Conservation (phyloP, 1,284 basidiomycete species). For the Takashimella koratensis region DNA sequence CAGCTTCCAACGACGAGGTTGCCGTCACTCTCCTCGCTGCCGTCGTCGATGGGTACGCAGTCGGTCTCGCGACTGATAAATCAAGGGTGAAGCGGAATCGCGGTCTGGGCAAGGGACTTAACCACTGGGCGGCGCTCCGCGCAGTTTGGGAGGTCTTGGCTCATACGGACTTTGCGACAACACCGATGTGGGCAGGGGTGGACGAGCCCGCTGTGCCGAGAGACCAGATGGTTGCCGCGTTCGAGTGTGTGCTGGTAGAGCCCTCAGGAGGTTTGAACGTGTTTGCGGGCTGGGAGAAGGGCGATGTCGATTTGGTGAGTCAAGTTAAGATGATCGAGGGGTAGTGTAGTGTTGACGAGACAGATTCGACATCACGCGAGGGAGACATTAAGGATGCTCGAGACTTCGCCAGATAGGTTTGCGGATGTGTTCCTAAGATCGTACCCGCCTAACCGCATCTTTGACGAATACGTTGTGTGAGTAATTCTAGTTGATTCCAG, state of each 20-base stretch:
- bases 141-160: conserved; percentile 53
- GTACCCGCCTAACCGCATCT: conserved; percentile 59
- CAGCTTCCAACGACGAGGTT: conserved; percentile 58
- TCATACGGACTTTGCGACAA: conserved; percentile 64
- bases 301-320: conserved; percentile 50
- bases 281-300: conserved; percentile 66
- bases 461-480: conserved; percentile 68
- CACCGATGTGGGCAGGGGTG: conserved; percentile 53
- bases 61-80: conserved; percentile 24
- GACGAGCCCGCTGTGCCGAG: conserved; percentile 38
- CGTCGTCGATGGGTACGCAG: conserved; percentile 67
- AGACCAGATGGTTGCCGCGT: conserved; percentile 38
- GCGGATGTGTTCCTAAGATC: conserved; percentile 46
- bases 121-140: conserved; percentile 46
- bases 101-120: conserved; percentile 53
- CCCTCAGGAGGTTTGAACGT: conserved; percentile 75
- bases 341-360: too few relatives aligned
- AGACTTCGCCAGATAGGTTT: conserved; percentile 44
- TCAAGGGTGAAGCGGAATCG: conserved; percentile 37
- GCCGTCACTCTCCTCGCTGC: conserved; percentile 69
- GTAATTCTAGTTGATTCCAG: conserved; percentile 45
- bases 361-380: conserved; percentile 74
- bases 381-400: conserved; percentile 57
- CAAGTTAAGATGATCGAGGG: too few relatives aligned
- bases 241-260: conserved; percentile 66